These are phyloP conservation scores for Malus sylvestris DNA, from an alignment of 306 rosid species.

Conservation along the genomic window DNA sequence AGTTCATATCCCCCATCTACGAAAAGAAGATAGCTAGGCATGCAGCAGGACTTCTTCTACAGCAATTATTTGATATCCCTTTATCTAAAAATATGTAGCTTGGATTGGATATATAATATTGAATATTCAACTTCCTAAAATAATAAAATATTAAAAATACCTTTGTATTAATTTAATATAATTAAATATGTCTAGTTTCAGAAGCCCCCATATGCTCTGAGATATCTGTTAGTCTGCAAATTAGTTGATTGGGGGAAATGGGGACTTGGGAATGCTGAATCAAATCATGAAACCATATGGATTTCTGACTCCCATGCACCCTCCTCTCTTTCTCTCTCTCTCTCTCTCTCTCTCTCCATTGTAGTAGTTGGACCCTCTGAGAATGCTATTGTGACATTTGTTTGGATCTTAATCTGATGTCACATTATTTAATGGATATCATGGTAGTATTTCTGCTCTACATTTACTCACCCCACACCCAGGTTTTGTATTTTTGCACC, in stretches of 20 bases:
- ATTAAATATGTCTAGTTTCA: not conserved
- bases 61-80: not conserved
- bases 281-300: constrained; percentile 50
- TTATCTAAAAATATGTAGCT: not conserved
- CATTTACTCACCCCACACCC: not conserved
- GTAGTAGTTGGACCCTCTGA: constrained; percentile 37
- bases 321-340: not conserved
- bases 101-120: not conserved
- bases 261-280: constrained; percentile 46
- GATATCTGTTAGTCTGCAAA: constrained; percentile 25
- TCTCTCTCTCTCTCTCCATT: constrained; percentile 14
- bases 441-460: not conserved
- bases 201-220: not conserved
- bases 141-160: not conserved
- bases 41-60: not conserved
- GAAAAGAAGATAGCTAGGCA: not conserved
- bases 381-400: not conserved
- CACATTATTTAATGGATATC: not conserved
- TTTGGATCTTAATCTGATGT: not conserved
- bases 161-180: not conserved
- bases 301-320: constrained; percentile 41
- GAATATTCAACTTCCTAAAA: not conserved
- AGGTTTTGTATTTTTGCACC: constrained; percentile 9
- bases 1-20: not conserved
- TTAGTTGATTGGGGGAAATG: constrained; percentile 38